These are phyloP conservation scores for Penicillium cataractarum DNA, from an alignment of 495 filamentous ascomycete species.

Conservation along the genomic window DNA sequence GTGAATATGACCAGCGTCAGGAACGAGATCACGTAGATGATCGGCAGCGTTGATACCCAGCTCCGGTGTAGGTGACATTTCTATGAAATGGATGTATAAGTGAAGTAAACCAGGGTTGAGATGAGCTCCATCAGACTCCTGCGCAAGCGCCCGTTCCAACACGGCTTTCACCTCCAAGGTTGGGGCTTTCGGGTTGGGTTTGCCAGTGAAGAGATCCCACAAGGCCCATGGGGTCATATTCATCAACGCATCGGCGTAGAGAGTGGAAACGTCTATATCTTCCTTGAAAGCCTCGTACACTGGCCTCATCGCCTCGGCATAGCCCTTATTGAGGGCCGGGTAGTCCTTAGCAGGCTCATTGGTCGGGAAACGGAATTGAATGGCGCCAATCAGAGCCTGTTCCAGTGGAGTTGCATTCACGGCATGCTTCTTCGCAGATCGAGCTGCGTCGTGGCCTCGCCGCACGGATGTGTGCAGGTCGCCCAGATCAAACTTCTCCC, in stretches of 20 bases:
- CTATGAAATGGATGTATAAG: slow-evolving; percentile 70
- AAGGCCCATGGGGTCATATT: slow-evolving; percentile 65
- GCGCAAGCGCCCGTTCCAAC: slow-evolving; percentile 53
- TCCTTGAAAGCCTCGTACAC: slow-evolving; percentile 52
- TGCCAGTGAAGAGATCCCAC: slow-evolving; percentile 59
- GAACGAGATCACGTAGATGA: slow-evolving; percentile 58
- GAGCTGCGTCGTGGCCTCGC: slow-evolving; percentile 21
- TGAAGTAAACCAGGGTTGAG: slow-evolving; percentile 63
- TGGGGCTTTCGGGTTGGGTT: slow-evolving; percentile 48
- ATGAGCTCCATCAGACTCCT: slow-evolving; percentile 31
- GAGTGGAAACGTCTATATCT: slow-evolving; percentile 58
- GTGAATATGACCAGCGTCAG: slow-evolving; percentile 63
- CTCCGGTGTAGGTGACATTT: slow-evolving; percentile 66
- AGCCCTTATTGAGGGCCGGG: slow-evolving; percentile 51
- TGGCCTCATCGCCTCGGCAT: slow-evolving; percentile 59
- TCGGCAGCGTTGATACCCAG: slow-evolving; percentile 57
- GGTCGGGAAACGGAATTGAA: slow-evolving; percentile 55
- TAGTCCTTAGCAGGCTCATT: slow-evolving; percentile 38
- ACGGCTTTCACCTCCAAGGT: slow-evolving; percentile 55
- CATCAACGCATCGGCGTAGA: slow-evolving; percentile 68
- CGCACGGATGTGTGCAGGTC: slow-evolving; percentile 47
- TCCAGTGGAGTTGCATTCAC: slow-evolving; percentile 44
- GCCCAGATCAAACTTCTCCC: slow-evolving; percentile 57
- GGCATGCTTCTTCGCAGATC: slow-evolving; percentile 38
- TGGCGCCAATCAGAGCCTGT: slow-evolving; percentile 56